Conservation (phyloP, 1,284 basidiomycete genomes). For the Athelia psychrophila region DNA sequence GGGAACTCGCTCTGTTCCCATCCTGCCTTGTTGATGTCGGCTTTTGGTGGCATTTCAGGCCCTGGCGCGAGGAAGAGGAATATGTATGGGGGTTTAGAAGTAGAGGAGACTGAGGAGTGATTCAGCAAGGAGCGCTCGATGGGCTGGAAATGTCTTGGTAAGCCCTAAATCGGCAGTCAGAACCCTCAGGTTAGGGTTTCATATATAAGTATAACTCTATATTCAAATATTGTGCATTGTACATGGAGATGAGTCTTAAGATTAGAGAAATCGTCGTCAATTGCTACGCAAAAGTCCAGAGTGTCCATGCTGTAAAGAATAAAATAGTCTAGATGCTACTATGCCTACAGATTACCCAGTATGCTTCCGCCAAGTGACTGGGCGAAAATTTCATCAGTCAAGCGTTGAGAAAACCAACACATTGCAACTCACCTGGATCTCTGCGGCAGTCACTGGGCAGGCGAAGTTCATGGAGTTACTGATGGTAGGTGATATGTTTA, state of each 20-base stretch:
- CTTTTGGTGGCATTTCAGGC: constrained; percentile 60
- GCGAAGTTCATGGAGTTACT: constrained; percentile 41
- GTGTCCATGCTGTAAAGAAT: too few relatives aligned
- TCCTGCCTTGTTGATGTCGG: constrained; percentile 87
- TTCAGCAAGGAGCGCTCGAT: neutral
- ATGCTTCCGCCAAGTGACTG: constrained; percentile 18
- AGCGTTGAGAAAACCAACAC: neutral
- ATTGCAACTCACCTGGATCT: neutral
- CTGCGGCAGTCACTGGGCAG: constrained; percentile 36
- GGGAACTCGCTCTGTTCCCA: constrained; percentile 92
- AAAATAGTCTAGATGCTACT: too few relatives aligned
- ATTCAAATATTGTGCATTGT: too few relatives aligned
- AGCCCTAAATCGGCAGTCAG: neutral
- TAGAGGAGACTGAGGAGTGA: neutral
- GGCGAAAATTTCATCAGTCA: neutral
- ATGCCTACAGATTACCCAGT: neutral
- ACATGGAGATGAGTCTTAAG: too few relatives aligned
- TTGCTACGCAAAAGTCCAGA: too few relatives aligned
- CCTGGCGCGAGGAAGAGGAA: neutral
- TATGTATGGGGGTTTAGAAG: neutral
- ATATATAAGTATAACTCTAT: too few relatives aligned
- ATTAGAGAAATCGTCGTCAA: too few relatives aligned
- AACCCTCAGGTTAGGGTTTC: constrained; percentile 9
- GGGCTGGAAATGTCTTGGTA: too few relatives aligned
- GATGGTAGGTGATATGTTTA: constrained; percentile 48